Evolutionary conservation across 768 basidiomycete genomes (phyloP).

Genomic region (Phaeotremella fagi): DNA sequence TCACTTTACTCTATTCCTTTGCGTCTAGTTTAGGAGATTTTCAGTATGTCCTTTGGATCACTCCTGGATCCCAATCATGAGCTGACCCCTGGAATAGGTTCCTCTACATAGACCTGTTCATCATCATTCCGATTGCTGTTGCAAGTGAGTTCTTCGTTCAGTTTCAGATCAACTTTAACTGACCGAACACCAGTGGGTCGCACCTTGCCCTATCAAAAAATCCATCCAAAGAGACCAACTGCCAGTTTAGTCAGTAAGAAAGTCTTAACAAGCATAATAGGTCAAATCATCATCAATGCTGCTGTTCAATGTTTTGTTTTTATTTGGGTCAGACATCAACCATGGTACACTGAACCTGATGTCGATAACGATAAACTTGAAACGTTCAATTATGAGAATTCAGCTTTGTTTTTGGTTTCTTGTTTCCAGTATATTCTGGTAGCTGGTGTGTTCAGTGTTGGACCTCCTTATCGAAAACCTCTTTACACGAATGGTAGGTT

Average conservation of each 20-base stretch:
- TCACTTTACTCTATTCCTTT: conserved; percentile 91
- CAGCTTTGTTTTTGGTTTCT: conserved; percentile 83
- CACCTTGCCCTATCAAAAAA: conserved; percentile 78
- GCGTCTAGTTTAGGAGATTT: conserved; percentile 95
- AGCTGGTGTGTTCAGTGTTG: conserved; percentile 95
- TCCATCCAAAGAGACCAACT: conserved; percentile 86
- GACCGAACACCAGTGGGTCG: conserved; percentile 99
- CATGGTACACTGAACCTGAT: conserved; percentile 77
- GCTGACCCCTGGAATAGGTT: conserved; percentile 52
- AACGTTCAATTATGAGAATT: conserved; percentile 85
- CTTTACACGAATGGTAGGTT: conserved; percentile 88
- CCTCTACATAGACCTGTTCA: conserved; percentile 93
- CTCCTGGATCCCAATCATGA: not conserved
- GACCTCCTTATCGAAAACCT: conserved; percentile 89
- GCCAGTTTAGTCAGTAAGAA: conserved; percentile 93
- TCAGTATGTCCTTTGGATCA: conserved; percentile 56
- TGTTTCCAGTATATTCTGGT: conserved; percentile 98
- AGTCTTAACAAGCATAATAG: conserved; percentile 85
- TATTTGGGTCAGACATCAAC: conserved; percentile 76
- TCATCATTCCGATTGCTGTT: conserved; percentile 95
- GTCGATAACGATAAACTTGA: conserved; percentile 67
- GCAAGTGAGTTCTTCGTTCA: conserved; percentile 65
- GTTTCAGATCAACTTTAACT: too few species aligned
- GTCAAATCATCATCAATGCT: conserved; percentile 83
- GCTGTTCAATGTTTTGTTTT: conserved; percentile 80